Conservation (phyloP, 495 filamentous ascomycete species). For the Parmelia sp. region DNA sequence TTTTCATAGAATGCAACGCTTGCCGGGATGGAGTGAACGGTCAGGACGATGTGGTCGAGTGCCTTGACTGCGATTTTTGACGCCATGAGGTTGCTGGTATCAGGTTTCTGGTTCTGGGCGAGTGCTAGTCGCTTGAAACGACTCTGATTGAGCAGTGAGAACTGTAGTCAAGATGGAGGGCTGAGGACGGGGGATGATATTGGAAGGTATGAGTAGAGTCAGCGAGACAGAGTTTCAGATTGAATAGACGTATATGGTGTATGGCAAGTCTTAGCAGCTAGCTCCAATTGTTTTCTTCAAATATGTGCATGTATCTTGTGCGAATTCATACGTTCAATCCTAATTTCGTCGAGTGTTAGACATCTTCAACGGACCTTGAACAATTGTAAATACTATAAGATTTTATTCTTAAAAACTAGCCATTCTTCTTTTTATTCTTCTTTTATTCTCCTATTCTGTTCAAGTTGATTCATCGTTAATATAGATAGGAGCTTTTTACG, state of each 20-base stretch:
- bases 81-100: slow-evolving; percentile 36
- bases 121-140: slow-evolving; percentile 29
- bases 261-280: not conserved
- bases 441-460: too few relatives aligned
- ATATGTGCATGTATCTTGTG: not conserved
- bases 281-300: not conserved
- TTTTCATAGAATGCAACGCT: not conserved
- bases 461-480: too few relatives aligned
- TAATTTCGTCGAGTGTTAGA: too few relatives aligned
- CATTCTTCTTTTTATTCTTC: too few relatives aligned
- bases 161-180: slow-evolving; percentile 18
- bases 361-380: too few relatives aligned
- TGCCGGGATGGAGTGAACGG: not conserved
- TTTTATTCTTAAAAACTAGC: too few relatives aligned
- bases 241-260: slow-evolving; percentile 10
- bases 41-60: not conserved
- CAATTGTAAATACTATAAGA: too few relatives aligned
- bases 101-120: slow-evolving; percentile 35
- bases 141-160: slow-evolving; percentile 6
- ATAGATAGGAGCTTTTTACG: too few relatives aligned
- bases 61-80: not conserved
- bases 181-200: slow-evolving; percentile 1
- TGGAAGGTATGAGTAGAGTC: too few relatives aligned
- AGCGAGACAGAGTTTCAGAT: not conserved
- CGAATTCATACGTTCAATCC: not conserved